A percentile compares a stretch with the other conserved stretches of the same genome.
phyloP scores from a whole-genome alignment of 805 yeast species.

The Saccharomycopsis fibuligera region DNA sequence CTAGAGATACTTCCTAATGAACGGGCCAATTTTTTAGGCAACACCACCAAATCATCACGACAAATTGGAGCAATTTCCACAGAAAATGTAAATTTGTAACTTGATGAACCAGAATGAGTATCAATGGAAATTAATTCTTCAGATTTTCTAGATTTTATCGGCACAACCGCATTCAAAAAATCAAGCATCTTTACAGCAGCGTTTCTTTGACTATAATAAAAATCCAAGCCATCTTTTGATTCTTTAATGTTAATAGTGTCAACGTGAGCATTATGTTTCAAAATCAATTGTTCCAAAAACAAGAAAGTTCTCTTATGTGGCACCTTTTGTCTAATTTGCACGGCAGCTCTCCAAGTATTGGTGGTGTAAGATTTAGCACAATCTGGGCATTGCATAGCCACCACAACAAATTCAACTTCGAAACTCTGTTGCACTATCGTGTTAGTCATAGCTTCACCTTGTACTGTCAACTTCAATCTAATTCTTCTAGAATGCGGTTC shows the following conservation, averaged over 20 bases:
- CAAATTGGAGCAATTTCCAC: constrained; percentile 95
- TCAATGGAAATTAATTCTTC: constrained; percentile 90
- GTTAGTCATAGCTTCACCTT: constrained; percentile 91
- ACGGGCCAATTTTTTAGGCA: constrained; percentile 82
- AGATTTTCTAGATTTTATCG: constrained; percentile 74
- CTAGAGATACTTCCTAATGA: constrained; percentile 77
- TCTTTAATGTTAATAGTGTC: constrained; percentile 93
- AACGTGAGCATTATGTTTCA: constrained; percentile 87
- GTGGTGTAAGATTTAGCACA: constrained; percentile 97
- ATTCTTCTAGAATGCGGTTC: constrained; percentile 98
- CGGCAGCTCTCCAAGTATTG: constrained; percentile 97
- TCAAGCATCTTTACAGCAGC: constrained; percentile 95
- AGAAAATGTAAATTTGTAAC: constrained; percentile 86
- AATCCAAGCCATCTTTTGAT: constrained; percentile 89
- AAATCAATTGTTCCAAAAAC: constrained; percentile 89
- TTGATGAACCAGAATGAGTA: constrained; percentile 82
- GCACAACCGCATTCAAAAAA: constrained; percentile 78
- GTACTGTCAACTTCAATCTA: constrained; percentile 85
- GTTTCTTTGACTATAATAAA: constrained; percentile 79
- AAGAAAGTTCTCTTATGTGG: constrained; percentile 94
- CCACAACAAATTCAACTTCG: constrained; percentile 88
- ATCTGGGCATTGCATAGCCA: constrained; percentile 96
- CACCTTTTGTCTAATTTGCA: constrained; percentile 96
- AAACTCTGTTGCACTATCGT: constrained; percentile 91
- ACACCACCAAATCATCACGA: constrained; percentile 89